Evolutionary conservation across 2,329 filamentous ascomycete genomes (phyloP).

Genomic region (Teratosphaeria nubilosa): DNA sequence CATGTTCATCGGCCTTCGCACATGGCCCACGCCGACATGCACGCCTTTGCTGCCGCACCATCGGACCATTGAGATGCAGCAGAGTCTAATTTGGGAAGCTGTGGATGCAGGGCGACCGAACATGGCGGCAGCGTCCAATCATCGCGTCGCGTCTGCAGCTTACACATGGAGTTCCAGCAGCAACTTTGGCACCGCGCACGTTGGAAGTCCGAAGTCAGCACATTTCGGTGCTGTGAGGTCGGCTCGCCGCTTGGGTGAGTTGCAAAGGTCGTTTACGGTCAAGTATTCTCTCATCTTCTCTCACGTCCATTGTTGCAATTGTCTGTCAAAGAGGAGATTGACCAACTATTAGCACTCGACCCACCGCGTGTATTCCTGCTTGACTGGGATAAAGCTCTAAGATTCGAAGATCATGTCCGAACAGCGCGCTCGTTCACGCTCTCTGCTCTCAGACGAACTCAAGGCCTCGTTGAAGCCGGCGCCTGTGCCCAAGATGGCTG

Average conservation of each 20-base stretch:
- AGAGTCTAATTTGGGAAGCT: neutral
- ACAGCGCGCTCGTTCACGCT: conserved; percentile 6
- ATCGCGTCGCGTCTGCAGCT: neutral
- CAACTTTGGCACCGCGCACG: neutral
- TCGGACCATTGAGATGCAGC: neutral
- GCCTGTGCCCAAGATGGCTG: conserved; percentile 4
- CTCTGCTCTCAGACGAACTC: conserved; percentile 9
- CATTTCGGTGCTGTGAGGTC: neutral
- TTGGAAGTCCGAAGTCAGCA: neutral
- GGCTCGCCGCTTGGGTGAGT: neutral
- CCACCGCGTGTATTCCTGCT: neutral
- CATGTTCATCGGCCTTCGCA: neutral
- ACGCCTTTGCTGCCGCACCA: neutral
- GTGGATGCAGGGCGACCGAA: neutral
- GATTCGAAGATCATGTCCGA: conserved; percentile 4
- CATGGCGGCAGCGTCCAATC: neutral
- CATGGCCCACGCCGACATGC: neutral
- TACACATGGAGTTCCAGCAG: neutral
- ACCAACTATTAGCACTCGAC: neutral
- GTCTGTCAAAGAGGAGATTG: neutral
- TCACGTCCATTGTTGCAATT: neutral
- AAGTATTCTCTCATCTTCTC: neutral
- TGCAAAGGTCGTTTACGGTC: neutral
- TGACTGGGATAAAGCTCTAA: neutral
- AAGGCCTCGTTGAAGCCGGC: conserved; percentile 7